Percentiles rank a stretch among this genome's conserved stretches.
These are phyloP conservation scores for Trypanosoma scelopori DNA, from an alignment of 208 protist genomes.

Conservation along the genomic window DNA sequence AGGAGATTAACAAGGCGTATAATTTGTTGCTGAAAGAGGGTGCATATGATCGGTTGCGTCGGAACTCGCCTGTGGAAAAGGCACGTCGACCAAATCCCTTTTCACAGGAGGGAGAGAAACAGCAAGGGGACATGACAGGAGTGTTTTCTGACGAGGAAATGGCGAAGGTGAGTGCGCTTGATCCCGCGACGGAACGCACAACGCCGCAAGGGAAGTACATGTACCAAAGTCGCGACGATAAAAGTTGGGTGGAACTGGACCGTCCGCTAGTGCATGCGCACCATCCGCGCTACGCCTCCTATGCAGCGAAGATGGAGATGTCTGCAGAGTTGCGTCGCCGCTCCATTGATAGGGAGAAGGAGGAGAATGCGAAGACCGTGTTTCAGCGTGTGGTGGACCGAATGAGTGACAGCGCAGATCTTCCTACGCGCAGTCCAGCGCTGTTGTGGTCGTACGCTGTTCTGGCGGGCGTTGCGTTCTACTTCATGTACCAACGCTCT, in stretches of 20 bases:
- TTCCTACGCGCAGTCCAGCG: constrained; percentile 53
- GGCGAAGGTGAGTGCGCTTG: constrained; percentile 66
- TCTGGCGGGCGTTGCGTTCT: constrained; percentile 39
- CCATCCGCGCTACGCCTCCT: constrained; percentile 72
- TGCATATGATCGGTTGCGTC: constrained; percentile 70
- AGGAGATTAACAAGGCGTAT: constrained; percentile 86
- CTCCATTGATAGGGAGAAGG: constrained; percentile 50
- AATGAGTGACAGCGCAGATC: constrained; percentile 61
- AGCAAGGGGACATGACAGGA: background rate
- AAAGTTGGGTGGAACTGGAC: constrained; percentile 75
- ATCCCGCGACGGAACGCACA: constrained; percentile 66
- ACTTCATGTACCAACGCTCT: constrained; percentile 61
- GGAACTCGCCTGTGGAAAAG: constrained; percentile 19
- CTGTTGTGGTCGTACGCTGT: constrained; percentile 51
- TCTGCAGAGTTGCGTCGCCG: constrained; percentile 61
- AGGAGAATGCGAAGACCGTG: constrained; percentile 64
- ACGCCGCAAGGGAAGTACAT: constrained; percentile 66
- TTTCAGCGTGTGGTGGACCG: constrained; percentile 63
- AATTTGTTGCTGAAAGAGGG: constrained; percentile 83
- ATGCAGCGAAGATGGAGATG: constrained; percentile 59
- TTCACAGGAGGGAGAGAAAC: background rate
- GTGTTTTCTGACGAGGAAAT: constrained; percentile 59
- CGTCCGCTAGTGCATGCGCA: constrained; percentile 51
- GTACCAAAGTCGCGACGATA: constrained; percentile 79
- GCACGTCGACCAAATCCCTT: constrained; percentile 10